Percentiles rank a stretch among this genome's conserved stretches.
Evolutionary conservation across 2,329 filamentous ascomycete genomes (phyloP).

Genomic region (Trichoderma sp.): DNA sequence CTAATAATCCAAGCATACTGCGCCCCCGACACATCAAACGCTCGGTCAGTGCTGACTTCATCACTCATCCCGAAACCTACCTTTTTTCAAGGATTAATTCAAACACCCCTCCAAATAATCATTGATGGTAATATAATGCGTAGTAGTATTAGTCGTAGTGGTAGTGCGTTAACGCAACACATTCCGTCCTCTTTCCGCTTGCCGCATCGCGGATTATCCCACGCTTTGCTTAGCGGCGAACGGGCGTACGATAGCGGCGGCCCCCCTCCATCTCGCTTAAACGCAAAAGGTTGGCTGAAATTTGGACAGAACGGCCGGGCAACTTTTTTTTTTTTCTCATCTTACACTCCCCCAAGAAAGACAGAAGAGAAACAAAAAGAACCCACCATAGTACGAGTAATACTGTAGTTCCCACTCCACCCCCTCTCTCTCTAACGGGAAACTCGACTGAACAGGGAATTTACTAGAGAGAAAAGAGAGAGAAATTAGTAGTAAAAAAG

Average conservation of each 20-base stretch:
- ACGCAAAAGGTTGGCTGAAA: neutral
- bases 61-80: neutral
- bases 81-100: neutral
- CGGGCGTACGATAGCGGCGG: neutral
- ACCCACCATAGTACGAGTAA: neutral
- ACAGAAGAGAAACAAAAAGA: neutral
- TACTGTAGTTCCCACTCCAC: neutral
- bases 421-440: neutral
- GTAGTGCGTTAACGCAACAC: neutral
- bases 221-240: neutral
- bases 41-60: neutral
- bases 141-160: too few relatives aligned
- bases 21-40: neutral
- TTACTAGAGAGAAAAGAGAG: neutral
- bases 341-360: neutral
- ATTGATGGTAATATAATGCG: neutral
- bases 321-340: neutral
- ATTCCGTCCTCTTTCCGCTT: neutral
- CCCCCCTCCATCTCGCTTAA: slow-evolving; percentile 9
- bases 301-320: neutral
- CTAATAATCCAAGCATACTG: neutral
- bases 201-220: neutral
- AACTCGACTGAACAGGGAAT: neutral
- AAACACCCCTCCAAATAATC: neutral
- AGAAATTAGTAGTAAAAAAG: neutral